Base-by-base conservation (phyloP, 495 filamentous ascomycete species). In the Tuber calosporum region DNA sequence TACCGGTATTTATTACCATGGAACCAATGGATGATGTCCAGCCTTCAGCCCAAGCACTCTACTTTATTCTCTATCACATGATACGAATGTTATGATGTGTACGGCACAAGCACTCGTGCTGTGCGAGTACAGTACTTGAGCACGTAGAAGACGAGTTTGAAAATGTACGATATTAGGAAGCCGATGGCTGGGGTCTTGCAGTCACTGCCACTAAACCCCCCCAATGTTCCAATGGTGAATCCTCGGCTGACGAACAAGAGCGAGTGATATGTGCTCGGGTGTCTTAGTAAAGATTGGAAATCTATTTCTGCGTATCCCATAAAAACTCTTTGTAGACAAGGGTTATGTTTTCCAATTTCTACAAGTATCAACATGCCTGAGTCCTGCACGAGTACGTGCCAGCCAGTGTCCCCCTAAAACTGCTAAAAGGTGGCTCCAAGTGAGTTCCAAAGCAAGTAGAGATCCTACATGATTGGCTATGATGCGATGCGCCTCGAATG, bases 401-500 rank as follows among this genome's bases (percentile, higher is more conserved):
- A 53, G 13, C 22, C 45, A 53, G 7, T 34, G n/a, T 26, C 26
- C n/a, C 53, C 34, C 53, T 1, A 62, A 13, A 62, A 30, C 30
- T 62, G 34, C 70, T 68, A 40, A 70, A 69, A 67, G 69, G 69
- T 53, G 45, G 66, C 34, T 67, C 42, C 67, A 20, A 67, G 73
- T 66, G 66, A 62, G 67, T 66, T 66, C 69, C 38, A 73, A 45
- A 53, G 73, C 26, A 39, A 41, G 39, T 53, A 36, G 58, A 71
- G 68, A 68, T 77, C 43, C 75, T 67, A 70, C 75, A 37, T 72
- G 73, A 75, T 73, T 77, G 75, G 74, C 67, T 74, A 68, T 36
- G 74, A 76, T 77, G 76, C 70, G 70, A 77, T 76, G 76, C 76
- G 68, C 76, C 70, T 70, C 74, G 74, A 73, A 75, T 39, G 45